Percentiles rank a stretch among this genome's conserved stretches.
phyloP scores from a whole-genome alignment of 768 basidiomycete species.

The Serendipita vermifera region DNA sequence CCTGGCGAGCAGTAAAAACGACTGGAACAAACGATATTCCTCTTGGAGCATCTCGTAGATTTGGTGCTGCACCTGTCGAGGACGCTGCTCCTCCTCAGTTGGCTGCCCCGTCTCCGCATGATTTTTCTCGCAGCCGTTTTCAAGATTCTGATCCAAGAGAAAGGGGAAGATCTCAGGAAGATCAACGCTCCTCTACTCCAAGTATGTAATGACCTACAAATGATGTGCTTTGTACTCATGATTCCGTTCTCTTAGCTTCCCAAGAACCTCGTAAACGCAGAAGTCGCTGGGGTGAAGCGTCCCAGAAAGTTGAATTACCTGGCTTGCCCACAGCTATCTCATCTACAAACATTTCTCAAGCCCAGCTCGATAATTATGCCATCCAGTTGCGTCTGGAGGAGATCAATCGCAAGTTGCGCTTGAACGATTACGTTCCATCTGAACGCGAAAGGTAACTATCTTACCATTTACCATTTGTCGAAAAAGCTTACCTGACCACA shows the following conservation, averaged over 20 bases:
- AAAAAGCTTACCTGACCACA: not conserved
- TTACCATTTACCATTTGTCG: not conserved
- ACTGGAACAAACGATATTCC: conserved; percentile 91
- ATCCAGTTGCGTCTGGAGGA: conserved; percentile 93
- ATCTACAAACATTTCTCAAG: conserved; percentile 84
- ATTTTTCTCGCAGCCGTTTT: conserved; percentile 53
- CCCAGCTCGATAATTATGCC: conserved; percentile 95
- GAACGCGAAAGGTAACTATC: conserved; percentile 73
- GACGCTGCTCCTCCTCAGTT: conserved; percentile 72
- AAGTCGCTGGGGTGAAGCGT: conserved; percentile 91
- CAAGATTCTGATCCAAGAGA: conserved; percentile 37
- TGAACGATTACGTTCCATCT: conserved; percentile 92
- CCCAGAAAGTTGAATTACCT: conserved; percentile 66
- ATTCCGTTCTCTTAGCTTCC: conserved; percentile 25
- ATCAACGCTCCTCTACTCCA: conserved; percentile 26
- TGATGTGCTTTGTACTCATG: not conserved
- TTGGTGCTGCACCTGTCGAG: conserved; percentile 77
- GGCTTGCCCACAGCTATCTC: conserved; percentile 91
- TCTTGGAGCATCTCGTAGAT: conserved; percentile 77
- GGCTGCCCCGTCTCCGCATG: conserved; percentile 76
- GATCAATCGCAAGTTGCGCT: conserved; percentile 85
- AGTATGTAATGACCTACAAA: conserved; percentile 20
- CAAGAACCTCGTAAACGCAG: conserved; percentile 88
- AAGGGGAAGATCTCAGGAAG: conserved; percentile 20
- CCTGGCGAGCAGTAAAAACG: conserved; percentile 79